Conservation (phyloP, 139 green algal species). For the Chlorella vulgaris region DNA sequence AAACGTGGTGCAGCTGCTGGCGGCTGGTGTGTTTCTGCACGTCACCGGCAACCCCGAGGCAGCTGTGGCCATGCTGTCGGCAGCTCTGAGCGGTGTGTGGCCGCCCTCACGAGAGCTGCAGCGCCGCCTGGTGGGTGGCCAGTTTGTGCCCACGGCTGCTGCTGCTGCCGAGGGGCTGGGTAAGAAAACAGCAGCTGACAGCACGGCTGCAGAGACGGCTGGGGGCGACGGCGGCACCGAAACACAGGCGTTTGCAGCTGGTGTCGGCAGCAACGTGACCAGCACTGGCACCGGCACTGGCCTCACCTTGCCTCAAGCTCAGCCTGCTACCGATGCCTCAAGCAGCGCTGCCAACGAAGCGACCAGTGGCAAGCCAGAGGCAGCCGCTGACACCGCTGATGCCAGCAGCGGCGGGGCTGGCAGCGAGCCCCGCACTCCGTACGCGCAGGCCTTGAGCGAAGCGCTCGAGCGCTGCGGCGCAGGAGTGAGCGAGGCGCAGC, state of each 20-base stretch:
- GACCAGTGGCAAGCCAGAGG: background rate
- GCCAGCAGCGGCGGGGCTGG: too few relatives aligned
- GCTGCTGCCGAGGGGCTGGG: background rate
- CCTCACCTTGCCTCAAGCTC: too few relatives aligned
- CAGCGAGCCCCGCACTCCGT: too few relatives aligned
- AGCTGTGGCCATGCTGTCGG: conserved; percentile 23
- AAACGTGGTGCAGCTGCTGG: conserved; percentile 25
- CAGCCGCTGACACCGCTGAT: background rate
- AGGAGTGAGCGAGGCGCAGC: background rate
- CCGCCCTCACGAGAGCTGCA: background rate
- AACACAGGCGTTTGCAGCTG: background rate
- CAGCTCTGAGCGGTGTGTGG: conserved; percentile 21
- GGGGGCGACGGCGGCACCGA: background rate
- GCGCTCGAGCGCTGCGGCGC: conserved; percentile 3
- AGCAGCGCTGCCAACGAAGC: background rate
- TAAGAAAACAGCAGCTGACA: background rate
- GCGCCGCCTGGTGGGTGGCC: conserved; percentile 5
- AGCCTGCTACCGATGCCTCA: background rate
- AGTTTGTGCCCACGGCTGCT: conserved; percentile 27
- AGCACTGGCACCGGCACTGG: too few relatives aligned
- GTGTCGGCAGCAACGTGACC: too few relatives aligned
- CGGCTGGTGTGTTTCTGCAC: conserved; percentile 9
- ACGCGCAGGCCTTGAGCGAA: too few relatives aligned
- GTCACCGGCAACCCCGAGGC: conserved; percentile 22
- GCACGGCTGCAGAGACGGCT: background rate